Base-by-base conservation (phyloP, 106 monocot species). In the Allium fistulosum region DNA sequence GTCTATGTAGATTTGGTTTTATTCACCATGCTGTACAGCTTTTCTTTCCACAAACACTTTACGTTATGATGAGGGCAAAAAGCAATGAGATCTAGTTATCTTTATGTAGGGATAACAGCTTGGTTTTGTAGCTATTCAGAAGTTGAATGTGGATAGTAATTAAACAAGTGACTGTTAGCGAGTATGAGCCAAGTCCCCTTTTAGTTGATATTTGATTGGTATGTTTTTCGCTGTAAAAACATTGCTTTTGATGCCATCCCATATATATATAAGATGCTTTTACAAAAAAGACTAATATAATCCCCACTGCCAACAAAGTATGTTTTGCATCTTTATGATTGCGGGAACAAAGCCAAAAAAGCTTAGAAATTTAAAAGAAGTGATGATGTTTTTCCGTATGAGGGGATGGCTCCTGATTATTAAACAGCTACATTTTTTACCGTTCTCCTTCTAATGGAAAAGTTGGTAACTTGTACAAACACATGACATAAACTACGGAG, bases 221-320 rank as follows among this genome's bases (percentile, higher is more conserved):
- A 22, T 22, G 22, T 22, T 22, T 22, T 22, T 22, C 22, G 22
- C 22, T 22, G 22, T 22, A 22, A 22, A 22, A 22, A 22, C 22
- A 22, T 22, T 22, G 22, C 22, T 22, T 22, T 22, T 22, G 22
- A 22, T 22, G 22, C 1, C 22, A 22, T 22, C 22, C 22, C 22
- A 22, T 22, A 22, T 22, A 22, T 1, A 22, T 22, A 22, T 22
- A 22, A 22, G 22, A 22, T 22, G 22, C 22, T 22, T 22, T 22
- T 22, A 22, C 22, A 22, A 22, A 1, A 22, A n/a, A 16, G 6
- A n/a, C 17, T 4, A 28, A 10, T 63, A 11, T 51, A 28, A 61
- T 46, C 75, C 67, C 68, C 68, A 75, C 67, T 11, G 68, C 51
- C 75, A 75, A 52, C 75, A 68, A 60, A 61, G 75, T 51, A 58